phyloP scores from a whole-genome alignment of 2,329 filamentous ascomycete genomes.

The Karstenula rhodostoma region DNA sequence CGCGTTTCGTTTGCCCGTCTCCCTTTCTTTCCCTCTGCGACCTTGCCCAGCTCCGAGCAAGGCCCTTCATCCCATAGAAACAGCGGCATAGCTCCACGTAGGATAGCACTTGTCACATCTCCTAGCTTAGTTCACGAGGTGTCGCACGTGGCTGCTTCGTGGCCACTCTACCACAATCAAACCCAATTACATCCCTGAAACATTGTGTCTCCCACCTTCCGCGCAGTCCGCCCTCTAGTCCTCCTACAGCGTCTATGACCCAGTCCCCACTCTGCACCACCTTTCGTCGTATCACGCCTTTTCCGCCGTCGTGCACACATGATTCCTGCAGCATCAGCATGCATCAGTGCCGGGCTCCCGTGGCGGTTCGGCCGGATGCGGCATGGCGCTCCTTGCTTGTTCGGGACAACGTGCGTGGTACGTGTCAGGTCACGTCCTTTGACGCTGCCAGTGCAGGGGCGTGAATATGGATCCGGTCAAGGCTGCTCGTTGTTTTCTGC shows the following conservation, averaged over 20 bases:
- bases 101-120: not conserved
- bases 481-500: not conserved
- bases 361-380: conserved; percentile 12
- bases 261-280: not conserved
- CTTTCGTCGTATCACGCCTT: not conserved
- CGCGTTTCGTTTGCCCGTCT: not conserved
- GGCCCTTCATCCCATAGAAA: conserved; percentile 9
- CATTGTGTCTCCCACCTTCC: not conserved
- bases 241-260: not conserved
- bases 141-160: not conserved
- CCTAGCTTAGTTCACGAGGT: not conserved
- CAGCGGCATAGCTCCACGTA: conserved; percentile 2
- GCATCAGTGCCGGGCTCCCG: conserved; percentile 1
- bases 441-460: conserved; percentile 9
- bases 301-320: not conserved
- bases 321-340: not conserved
- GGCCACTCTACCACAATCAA: conserved; percentile 16
- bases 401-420: conserved; percentile 22
- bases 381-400: conserved; percentile 19
- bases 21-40: conserved; percentile 1
- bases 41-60: not conserved
- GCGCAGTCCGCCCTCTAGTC: not conserved
- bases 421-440: conserved; percentile 23
- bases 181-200: conserved; percentile 18
- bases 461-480: conserved; percentile 10